A percentile compares a stretch with the other conserved stretches of the same genome.
Conservation (phyloP, 2,329 filamentous ascomycete species). For the Aspergillus sojae region DNA sequence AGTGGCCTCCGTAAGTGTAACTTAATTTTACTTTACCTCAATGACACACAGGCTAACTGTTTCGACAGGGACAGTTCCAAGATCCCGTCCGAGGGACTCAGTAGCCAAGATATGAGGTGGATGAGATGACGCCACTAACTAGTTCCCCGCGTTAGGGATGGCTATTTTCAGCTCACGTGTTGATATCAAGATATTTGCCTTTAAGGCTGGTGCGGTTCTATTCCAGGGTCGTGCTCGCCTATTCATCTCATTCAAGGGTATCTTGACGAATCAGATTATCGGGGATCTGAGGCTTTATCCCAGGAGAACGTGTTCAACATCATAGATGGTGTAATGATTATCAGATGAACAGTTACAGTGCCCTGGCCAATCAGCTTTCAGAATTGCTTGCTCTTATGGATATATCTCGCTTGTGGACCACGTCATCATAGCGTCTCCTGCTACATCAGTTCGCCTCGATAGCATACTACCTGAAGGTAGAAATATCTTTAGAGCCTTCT, state of each 20-base stretch:
- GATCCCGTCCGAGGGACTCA: neutral
- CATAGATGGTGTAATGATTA: constrained; percentile 9
- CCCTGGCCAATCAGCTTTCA: constrained; percentile 1
- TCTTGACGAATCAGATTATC: neutral
- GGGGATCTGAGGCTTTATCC: neutral
- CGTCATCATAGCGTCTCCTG: constrained; percentile 1
- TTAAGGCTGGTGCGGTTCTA: neutral
- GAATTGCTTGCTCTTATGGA: neutral
- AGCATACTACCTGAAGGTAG: neutral
- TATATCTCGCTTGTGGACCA: neutral
- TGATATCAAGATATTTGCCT: neutral
- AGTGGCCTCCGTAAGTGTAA: neutral
- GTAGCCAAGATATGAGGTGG: neutral
- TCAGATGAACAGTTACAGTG: neutral
- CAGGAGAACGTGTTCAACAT: neutral
- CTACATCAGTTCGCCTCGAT: neutral
- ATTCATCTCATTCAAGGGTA: neutral
- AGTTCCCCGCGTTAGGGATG: neutral
- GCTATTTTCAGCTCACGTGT: neutral
- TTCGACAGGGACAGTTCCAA: neutral
- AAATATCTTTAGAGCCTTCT: neutral
- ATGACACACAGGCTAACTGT: neutral
- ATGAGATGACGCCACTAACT: constrained; percentile 15
- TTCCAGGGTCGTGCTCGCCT: neutral
- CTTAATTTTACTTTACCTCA: neutral